Evolutionary conservation across 192 early-diverging fungal genomes (phyloP).

Genomic region (Mortierella antarctica): DNA sequence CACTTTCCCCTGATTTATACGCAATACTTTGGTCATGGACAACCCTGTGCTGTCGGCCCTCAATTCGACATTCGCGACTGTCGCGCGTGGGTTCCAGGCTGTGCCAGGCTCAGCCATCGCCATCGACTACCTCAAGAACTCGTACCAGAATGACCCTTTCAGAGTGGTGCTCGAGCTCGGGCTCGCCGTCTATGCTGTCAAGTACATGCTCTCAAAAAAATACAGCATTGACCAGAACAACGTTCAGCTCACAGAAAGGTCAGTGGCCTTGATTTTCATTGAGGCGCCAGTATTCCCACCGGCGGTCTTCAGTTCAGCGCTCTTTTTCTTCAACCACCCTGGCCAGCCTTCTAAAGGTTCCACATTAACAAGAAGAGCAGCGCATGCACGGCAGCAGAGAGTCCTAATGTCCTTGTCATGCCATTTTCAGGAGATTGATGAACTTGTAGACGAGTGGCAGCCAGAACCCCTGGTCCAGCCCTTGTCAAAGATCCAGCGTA

Average conservation of each 20-base stretch:
- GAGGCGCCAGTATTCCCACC: too few relatives aligned
- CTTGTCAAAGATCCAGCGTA: constrained; percentile 74
- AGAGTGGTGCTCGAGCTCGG: constrained; percentile 87
- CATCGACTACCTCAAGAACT: constrained; percentile 83
- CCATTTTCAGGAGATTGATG: constrained; percentile 85
- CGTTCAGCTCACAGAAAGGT: constrained; percentile 87
- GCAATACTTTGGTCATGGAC: constrained; percentile 17
- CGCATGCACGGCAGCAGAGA: neutral
- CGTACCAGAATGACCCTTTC: constrained; percentile 93
- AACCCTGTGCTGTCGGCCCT: constrained; percentile 53
- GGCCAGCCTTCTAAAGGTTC: neutral
- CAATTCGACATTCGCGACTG: constrained; percentile 51
- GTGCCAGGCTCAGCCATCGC: constrained; percentile 81
- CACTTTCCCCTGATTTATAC: too few relatives aligned
- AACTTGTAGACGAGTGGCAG: constrained; percentile 95
- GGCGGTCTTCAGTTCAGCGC: neutral
- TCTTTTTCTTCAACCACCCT: neutral
- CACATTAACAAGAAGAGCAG: too few relatives aligned
- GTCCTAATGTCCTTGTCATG: neutral
- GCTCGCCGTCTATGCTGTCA: constrained; percentile 86
- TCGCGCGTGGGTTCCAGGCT: constrained; percentile 48
- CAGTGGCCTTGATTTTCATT: neutral
- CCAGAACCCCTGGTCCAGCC: constrained; percentile 90
- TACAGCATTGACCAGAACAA: constrained; percentile 81
- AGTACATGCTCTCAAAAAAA: constrained; percentile 86